Percentiles rank a stretch among this genome's conserved stretches.
Conservation (phyloP, 495 filamentous ascomycete genomes). For the Penicillium paxilli region DNA sequence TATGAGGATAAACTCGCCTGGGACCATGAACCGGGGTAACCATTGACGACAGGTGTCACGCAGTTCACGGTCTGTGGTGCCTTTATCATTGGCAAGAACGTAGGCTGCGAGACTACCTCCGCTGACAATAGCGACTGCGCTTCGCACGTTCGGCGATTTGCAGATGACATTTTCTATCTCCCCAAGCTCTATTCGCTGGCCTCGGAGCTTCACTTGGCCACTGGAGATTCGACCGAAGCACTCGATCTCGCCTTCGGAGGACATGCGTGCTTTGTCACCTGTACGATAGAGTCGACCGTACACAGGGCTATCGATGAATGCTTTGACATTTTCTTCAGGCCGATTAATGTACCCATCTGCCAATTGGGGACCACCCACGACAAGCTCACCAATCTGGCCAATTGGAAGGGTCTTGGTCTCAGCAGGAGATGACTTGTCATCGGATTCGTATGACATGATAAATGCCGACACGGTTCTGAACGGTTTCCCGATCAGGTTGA, state of each 20-base stretch:
- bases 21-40: constrained; percentile 79
- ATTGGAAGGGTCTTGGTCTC: constrained; percentile 56
- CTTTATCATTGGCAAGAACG: constrained; percentile 48
- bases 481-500: constrained; percentile 69
- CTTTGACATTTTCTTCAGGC: constrained; percentile 63
- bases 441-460: constrained; percentile 48
- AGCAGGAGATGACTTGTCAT: constrained; percentile 20
- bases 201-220: constrained; percentile 80
- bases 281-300: constrained; percentile 72
- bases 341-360: constrained; percentile 80
- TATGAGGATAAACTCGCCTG: constrained; percentile 63
- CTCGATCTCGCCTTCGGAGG: constrained; percentile 68
- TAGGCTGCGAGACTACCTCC: constrained; percentile 65
- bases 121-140: constrained; percentile 60
- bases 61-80: constrained; percentile 37
- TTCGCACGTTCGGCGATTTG: constrained; percentile 49
- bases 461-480: constrained; percentile 77
- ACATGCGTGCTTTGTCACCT: constrained; percentile 75
- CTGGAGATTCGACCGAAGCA: constrained; percentile 74
- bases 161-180: constrained; percentile 74
- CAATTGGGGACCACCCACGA: constrained; percentile 74
- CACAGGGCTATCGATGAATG: constrained; percentile 59
- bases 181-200: constrained; percentile 80
- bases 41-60: constrained; percentile 61
- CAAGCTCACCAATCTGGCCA: constrained; percentile 80